A percentile compares a stretch with the other conserved stretches of the same genome.
These are phyloP conservation scores for Wickerhamiella infanticola DNA, from an alignment of 1,139 yeast species.

Conservation along the genomic window DNA sequence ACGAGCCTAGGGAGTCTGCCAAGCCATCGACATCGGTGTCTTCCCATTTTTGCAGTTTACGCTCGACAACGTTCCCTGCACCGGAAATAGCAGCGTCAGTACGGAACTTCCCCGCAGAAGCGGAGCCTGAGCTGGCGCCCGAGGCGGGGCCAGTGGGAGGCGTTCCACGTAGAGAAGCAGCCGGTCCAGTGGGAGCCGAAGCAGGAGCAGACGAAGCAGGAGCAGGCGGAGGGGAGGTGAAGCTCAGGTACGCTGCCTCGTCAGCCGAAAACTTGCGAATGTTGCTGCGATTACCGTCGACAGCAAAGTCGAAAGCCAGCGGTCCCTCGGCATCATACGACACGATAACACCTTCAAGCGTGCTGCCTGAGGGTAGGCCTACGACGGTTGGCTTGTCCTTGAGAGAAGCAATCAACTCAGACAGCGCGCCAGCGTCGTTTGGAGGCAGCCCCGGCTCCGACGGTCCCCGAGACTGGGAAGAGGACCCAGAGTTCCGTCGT, in stretches of 20 bases:
- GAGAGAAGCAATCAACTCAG: neutral
- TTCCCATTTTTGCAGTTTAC: slow-evolving; percentile 70
- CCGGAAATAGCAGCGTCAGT: slow-evolving; percentile 74
- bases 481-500: neutral
- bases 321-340: neutral
- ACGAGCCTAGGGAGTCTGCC: slow-evolving; percentile 22
- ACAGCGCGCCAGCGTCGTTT: neutral
- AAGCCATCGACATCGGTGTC: slow-evolving; percentile 32
- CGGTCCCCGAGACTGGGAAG: neutral
- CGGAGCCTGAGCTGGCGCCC: neutral
- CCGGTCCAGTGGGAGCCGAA: neutral
- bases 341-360: neutral
- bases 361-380: neutral
- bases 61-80: slow-evolving; percentile 22
- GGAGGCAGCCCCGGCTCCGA: neutral
- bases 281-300: neutral
- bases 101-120: slow-evolving; percentile 31
- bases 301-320: neutral
- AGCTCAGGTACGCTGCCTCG: neutral
- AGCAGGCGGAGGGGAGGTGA: neutral
- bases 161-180: neutral
- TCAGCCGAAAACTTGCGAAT: neutral
- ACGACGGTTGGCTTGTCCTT: neutral
- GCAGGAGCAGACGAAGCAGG: neutral
- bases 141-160: neutral